phyloP scores from a whole-genome alignment of 805 yeast genomes.

The Ogataea pini region DNA sequence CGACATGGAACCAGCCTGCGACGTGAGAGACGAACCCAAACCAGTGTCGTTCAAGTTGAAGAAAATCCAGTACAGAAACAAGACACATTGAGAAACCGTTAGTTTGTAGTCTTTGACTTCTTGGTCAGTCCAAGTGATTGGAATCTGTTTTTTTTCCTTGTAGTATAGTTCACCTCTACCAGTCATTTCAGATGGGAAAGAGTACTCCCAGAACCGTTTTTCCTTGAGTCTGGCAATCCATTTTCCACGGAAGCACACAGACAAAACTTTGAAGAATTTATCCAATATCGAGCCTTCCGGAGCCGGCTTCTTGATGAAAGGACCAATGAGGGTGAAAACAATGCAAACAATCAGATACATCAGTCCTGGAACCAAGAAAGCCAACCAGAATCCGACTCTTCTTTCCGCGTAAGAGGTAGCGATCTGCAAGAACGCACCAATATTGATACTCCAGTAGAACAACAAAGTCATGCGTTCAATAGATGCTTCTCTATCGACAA shows the following conservation, averaged over 20 bases:
- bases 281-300: constrained; percentile 50
- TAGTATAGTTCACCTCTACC: constrained; percentile 43
- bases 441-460: constrained; percentile 57
- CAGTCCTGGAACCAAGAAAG: constrained; percentile 55
- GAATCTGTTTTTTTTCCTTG: constrained; percentile 30
- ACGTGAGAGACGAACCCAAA: constrained; percentile 47
- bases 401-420: constrained; percentile 54
- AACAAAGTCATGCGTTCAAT: constrained; percentile 42
- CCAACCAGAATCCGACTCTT: constrained; percentile 55
- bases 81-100: constrained; percentile 46
- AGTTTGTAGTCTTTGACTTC: constrained; percentile 48
- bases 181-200: constrained; percentile 46
- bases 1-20: constrained; percentile 57
- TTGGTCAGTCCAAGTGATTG: constrained; percentile 43
- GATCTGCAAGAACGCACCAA: constrained; percentile 54
- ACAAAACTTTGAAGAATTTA: constrained; percentile 42
- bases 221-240: constrained; percentile 43
- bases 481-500: constrained; percentile 48
- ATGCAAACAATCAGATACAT: constrained; percentile 54
- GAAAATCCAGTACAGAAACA: constrained; percentile 44
- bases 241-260: constrained; percentile 44
- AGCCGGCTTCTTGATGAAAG: constrained; percentile 35
- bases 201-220: constrained; percentile 50
- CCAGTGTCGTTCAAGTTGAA: constrained; percentile 48
- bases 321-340: constrained; percentile 41